Percentiles rank a stretch among this genome's conserved stretches.
These are phyloP conservation scores for Leccinum aurantiacum DNA, from an alignment of 768 basidiomycete species.

Conservation along the genomic window DNA sequence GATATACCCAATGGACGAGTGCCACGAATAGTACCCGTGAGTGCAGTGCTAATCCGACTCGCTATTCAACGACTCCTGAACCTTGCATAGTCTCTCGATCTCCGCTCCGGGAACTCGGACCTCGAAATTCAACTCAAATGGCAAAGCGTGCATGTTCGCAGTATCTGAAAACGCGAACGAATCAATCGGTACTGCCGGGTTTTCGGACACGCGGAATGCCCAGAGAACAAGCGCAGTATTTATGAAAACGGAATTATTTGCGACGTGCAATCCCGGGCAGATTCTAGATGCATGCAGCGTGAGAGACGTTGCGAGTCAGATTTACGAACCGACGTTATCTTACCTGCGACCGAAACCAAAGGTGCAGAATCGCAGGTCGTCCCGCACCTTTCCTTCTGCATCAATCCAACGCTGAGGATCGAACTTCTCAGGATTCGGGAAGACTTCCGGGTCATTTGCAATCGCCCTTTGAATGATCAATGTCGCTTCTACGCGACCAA, in stretches of 20 bases:
- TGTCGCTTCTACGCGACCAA: not conserved
- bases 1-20: not conserved
- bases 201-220: constrained; percentile 55
- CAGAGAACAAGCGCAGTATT: constrained; percentile 62
- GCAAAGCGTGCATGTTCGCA: constrained; percentile 7
- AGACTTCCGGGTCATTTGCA: constrained; percentile 13
- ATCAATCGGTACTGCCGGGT: constrained; percentile 55
- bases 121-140: constrained; percentile 14
- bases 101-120: not conserved
- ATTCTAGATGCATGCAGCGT: constrained; percentile 3
- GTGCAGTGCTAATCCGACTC: not conserved
- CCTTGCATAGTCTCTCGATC: constrained; percentile 9
- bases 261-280: constrained; percentile 38
- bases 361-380: constrained; percentile 10
- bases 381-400: constrained; percentile 2
- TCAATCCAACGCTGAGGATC: constrained; percentile 11
- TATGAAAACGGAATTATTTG: constrained; percentile 52
- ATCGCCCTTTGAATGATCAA: constrained; percentile 8
- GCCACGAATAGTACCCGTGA: not conserved
- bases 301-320: not conserved
- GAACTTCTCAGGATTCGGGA: constrained; percentile 11
- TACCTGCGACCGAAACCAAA: constrained; percentile 17
- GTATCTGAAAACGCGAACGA: constrained; percentile 52
- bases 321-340: not conserved
- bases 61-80: not conserved